phyloP scores from a whole-genome alignment of 1,284 basidiomycete species.

The Phellinidium pouzarii region DNA sequence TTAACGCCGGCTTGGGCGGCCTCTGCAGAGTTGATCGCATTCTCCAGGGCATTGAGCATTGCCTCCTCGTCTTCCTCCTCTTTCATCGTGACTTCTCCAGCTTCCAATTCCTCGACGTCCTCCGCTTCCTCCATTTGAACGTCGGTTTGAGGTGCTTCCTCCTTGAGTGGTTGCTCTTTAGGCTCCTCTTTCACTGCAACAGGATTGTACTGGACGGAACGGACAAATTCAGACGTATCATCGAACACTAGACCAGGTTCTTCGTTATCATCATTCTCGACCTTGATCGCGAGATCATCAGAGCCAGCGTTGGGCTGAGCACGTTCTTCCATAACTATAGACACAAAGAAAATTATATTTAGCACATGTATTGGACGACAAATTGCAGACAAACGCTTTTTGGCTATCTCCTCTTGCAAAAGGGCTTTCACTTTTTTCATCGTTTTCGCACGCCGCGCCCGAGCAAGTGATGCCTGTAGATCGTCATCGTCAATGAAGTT shows the following conservation, averaged over 20 bases:
- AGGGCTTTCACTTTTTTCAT: constrained; percentile 73
- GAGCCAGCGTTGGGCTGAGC: constrained; percentile 43
- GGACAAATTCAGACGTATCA: constrained; percentile 95
- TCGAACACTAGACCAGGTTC: constrained; percentile 79
- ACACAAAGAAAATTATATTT: constrained; percentile 16
- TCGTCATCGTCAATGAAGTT: constrained; percentile 99
- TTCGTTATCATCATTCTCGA: constrained; percentile 51
- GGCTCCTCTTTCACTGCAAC: constrained; percentile 48
- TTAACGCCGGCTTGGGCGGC: constrained; percentile 40
- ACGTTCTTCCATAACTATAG: constrained; percentile 61
- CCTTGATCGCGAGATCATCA: constrained; percentile 41
- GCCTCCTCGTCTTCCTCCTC: constrained; percentile 70
- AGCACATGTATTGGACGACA: constrained; percentile 5
- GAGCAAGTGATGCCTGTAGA: constrained; percentile 86
- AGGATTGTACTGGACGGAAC: constrained; percentile 72
- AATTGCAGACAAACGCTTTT: constrained; percentile 52
- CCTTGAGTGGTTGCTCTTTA: constrained; percentile 34
- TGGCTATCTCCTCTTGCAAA: constrained; percentile 81
- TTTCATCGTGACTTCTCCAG: constrained; percentile 69
- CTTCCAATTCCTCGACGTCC: constrained; percentile 68
- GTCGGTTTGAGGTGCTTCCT: constrained; percentile 40
- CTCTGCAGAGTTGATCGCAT: constrained; percentile 54
- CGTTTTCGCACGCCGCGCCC: constrained; percentile 70
- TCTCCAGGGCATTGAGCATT: constrained; percentile 69
- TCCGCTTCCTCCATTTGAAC: constrained; percentile 47